Evolutionary conservation across 768 basidiomycete genomes (phyloP), one percentile per base, ranked within the genome.

Genomic region (Suillus cothurnatus): DNA sequence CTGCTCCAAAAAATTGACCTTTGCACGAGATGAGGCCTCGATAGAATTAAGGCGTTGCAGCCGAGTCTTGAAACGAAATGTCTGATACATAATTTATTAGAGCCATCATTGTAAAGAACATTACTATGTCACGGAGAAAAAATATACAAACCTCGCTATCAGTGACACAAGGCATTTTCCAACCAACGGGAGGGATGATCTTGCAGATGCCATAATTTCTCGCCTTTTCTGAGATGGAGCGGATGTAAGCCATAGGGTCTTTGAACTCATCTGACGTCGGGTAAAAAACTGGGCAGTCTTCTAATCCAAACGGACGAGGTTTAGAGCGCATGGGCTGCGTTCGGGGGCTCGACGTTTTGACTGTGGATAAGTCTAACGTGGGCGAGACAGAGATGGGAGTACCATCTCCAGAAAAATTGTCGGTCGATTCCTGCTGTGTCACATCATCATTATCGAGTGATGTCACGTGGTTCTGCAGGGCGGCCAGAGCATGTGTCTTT

Each of bases 131-230:
- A 70, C 61, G 58, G 21, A 23, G 43, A 53, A 34, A 63, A 28
- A 60, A 56, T 62, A 64, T 52, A 81, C 88, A 67, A 70, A 95
- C 96, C 86, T 95, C 93, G 21, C 94, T 94, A 74, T 98, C 90
- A 53, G 96, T 93, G 14, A 94, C 90, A 74, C 97, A 99, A 9
- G 97, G 94, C 89, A 97, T 97, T 71, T 91, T 86, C 97, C 97
- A 99, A 26, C 86, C 91, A 63, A 84, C 82, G 2, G 97, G 97
- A 67, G 97, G 97, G 31, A 98, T 86, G 64, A 99, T 88, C 81
- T 99, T 99, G 81, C 94, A 96, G 71, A 99, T 95, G 31, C 97
- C 97, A 73, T 86, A 94, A 57, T 86, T 78, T 73, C 82, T 84
- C 0, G 91, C 97, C 38, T 81, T 78, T 61, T 86, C 86, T 23